Conservation (phyloP, 306 rosid genomes). For the Lotus japonicus region DNA sequence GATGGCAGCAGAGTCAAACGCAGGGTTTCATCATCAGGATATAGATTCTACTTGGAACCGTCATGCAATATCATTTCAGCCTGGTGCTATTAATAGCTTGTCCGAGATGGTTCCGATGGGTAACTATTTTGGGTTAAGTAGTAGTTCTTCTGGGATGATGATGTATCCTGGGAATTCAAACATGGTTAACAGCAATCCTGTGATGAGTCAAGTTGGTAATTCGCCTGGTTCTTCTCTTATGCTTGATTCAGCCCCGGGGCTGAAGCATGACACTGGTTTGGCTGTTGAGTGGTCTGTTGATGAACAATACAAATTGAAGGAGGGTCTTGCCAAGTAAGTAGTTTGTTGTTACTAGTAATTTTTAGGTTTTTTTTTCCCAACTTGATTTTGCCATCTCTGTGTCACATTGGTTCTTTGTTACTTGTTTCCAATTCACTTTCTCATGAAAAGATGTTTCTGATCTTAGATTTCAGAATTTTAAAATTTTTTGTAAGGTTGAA, state of each 20-base stretch:
- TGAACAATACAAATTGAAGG: conserved; percentile 80
- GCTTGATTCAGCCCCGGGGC: conserved; percentile 78
- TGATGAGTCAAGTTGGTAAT: conserved; percentile 52
- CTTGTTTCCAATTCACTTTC: conserved; percentile 14
- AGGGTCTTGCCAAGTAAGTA: conserved; percentile 77
- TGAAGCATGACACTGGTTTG: conserved; percentile 83
- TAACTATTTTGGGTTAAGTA: conserved; percentile 52
- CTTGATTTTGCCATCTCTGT: background rate
- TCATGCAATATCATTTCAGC: conserved; percentile 83
- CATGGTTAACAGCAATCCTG: conserved; percentile 45
- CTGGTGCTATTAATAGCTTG: conserved; percentile 60
- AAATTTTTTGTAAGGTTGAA: too few relatives aligned
- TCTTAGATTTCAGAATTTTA: too few relatives aligned
- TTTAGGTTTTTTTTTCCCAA: background rate
- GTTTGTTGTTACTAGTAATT: conserved; percentile 12
- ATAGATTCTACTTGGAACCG: conserved; percentile 56
- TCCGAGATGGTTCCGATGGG: conserved; percentile 87
- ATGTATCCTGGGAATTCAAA: conserved; percentile 59
- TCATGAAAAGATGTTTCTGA: background rate
- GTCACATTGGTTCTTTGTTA: background rate
- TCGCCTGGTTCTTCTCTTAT: conserved; percentile 59
- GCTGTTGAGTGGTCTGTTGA: conserved; percentile 98
- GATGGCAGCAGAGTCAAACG: conserved; percentile 84
- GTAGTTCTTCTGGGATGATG: conserved; percentile 46
- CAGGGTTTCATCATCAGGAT: conserved; percentile 58